A percentile compares a stretch with the other conserved stretches of the same genome.
Evolutionary conservation across 2,329 filamentous ascomycete species (phyloP).

Genomic region (Fusarium secorum): DNA sequence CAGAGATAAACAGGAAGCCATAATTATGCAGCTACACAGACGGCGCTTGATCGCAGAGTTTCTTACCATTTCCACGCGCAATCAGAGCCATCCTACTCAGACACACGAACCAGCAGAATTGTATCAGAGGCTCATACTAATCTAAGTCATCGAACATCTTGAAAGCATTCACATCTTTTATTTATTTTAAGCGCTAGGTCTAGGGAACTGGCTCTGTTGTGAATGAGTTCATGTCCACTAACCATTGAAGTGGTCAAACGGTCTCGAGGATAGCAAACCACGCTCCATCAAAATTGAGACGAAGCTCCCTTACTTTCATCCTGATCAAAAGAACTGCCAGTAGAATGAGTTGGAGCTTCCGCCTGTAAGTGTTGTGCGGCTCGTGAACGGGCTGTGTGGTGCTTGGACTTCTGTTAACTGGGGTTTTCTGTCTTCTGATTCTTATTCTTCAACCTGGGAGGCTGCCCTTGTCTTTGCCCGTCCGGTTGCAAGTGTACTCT

Average conservation of each 20-base stretch:
- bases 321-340: accelerated
- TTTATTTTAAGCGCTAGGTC: too few species aligned
- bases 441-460: too few species aligned
- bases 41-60: neutral
- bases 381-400: neutral
- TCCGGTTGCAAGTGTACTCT: too few species aligned
- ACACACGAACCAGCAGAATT: neutral
- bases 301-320: neutral
- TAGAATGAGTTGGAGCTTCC: accelerated
- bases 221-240: neutral
- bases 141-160: accelerated
- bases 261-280: accelerated
- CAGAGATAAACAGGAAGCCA: too few species aligned
- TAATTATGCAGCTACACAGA: neutral
- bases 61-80: neutral
- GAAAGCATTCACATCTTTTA: accelerated
- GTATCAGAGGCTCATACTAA: accelerated
- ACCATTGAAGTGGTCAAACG: accelerated
- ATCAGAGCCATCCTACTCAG: neutral
- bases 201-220: neutral
- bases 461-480: too few species aligned
- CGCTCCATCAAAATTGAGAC: neutral
- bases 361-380: neutral
- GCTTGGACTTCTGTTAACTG: neutral
- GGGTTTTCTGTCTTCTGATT: neutral